Evolutionary conservation across 352 stramenopile genomes (phyloP), one percentile per base, ranked within the genome.

Genomic region (Phytopythium mirpurense): DNA sequence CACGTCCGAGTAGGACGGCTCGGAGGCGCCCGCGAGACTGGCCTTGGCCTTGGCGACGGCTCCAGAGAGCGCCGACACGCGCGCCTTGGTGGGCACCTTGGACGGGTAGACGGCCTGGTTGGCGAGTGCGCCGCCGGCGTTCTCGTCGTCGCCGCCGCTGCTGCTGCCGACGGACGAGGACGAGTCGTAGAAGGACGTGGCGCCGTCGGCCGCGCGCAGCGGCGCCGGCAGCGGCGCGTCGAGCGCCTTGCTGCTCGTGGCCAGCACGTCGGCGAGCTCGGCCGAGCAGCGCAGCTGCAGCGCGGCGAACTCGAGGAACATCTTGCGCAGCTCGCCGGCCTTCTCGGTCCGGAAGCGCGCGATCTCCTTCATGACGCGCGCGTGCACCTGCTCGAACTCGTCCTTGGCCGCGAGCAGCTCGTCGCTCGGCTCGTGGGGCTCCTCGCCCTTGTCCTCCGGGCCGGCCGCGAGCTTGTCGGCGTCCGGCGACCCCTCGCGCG

Each of bases 311-410:
- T 88, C 72, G 19, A 82, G 57, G 47, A 90, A 93, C 51, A 93
- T 56, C 18, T 73, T 73, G 46, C 83, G 75, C 37, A 93, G 62
- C 65, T 90, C 83, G 51, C 72, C 57, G 9, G 83, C 73, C 59
- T 91, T 93, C 42, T 90, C 78, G 2, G 62, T 65, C 9, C 83
- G 80, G 64, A 91, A 93, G 29, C 78, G 74, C 49, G 70, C 51
- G 45, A 91, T 74, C 58, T 93, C 83, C 32, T 57, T 68, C 57
- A 90, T 83, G n/a, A 93, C 83, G 45, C 83, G 83, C 40, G 66
- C 54, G 50, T 93, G 83, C 36, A 93, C 73, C 11, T 67, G 63
- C 52, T 93, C 80, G 45, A 88, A 93, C 32, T 90, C 83, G 24
- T 77, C 68, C 52, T 89, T 88, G 37, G 76, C 80, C 3, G 74